These are phyloP conservation scores for Achlya hypogyna DNA, from an alignment of 352 stramenopile genomes.

Conservation along the genomic window DNA sequence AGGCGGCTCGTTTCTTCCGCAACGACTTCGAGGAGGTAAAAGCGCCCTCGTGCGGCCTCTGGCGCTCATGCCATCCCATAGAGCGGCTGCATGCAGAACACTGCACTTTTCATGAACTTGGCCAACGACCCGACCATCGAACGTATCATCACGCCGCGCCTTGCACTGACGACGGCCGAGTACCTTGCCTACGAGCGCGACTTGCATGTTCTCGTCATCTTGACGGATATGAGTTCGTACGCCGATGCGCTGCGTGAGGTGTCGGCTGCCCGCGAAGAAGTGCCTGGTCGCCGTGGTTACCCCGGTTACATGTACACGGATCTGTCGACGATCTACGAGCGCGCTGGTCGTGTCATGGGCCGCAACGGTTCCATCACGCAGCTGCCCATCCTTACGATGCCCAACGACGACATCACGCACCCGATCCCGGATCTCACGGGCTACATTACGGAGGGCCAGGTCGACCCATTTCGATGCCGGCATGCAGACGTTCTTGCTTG, in stretches of 20 bases:
- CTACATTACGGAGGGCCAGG: conserved; percentile 99
- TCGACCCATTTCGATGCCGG: no score
- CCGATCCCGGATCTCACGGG: conserved; percentile 99
- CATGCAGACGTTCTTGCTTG: conserved; percentile 22
- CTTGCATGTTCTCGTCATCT: conserved; percentile 98
- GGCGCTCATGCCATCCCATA: conserved; percentile 21
- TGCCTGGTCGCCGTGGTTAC: conserved; percentile 97
- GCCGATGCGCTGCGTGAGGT: conserved; percentile 96
- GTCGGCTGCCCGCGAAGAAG: conserved; percentile 91
- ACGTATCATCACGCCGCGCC: conserved; percentile 98
- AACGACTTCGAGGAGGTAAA: conserved; percentile 92
- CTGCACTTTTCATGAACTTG: conserved; percentile 98
- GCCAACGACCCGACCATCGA: conserved; percentile 99
- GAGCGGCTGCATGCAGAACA: conserved; percentile 97
- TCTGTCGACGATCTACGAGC: conserved; percentile 98
- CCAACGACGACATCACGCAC: conserved; percentile 99
- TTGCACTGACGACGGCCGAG: conserved; percentile 97
- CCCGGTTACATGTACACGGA: conserved; percentile 99
- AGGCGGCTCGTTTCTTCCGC: conserved; percentile 95
- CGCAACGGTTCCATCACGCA: conserved; percentile 99
- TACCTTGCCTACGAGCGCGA: conserved; percentile 99
- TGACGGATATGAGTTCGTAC: conserved; percentile 99
- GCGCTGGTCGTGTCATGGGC: conserved; percentile 94
- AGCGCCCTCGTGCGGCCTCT: neutral
- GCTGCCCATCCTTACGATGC: conserved; percentile 99